phyloP scores from a whole-genome alignment of 169 alveolate genomes.

The Theileria annulata region DNA sequence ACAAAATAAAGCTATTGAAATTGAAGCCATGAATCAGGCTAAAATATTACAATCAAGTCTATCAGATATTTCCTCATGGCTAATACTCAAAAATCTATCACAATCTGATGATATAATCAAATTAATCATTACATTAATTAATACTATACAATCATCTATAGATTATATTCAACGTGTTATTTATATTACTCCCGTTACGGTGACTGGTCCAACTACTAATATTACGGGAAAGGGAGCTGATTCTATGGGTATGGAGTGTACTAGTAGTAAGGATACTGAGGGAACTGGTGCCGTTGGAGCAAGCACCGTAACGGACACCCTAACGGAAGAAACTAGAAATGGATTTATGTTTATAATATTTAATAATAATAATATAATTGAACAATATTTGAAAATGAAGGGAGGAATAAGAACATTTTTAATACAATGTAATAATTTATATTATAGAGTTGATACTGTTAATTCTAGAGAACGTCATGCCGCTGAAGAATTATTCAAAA shows the following conservation, averaged over 20 bases:
- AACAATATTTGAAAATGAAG: background rate
- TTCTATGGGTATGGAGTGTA: no score
- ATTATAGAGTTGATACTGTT: slow-evolving; percentile 54
- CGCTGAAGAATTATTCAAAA: slow-evolving; percentile 56
- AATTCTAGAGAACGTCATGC: slow-evolving; percentile 54
- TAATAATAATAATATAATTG: slow-evolving; percentile 6
- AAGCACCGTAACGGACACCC: background rate
- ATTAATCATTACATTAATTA: slow-evolving; percentile 4
- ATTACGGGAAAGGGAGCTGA: no score
- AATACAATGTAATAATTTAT: slow-evolving; percentile 12
- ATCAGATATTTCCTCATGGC: slow-evolving; percentile 60
- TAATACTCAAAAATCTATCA: slow-evolving; percentile 49
- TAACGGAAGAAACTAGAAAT: slow-evolving; percentile 3
- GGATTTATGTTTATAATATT: slow-evolving; percentile 61
- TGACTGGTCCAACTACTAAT: background rate
- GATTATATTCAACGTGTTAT: slow-evolving; percentile 22
- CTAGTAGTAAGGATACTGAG: background rate
- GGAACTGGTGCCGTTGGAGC: slow-evolving; percentile 28
- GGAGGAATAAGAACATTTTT: slow-evolving; percentile 41
- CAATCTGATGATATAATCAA: slow-evolving; percentile 34
- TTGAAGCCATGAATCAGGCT: slow-evolving; percentile 40
- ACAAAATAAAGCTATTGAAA: slow-evolving; percentile 43
- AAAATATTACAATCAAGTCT: slow-evolving; percentile 42
- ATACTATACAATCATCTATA: no score
- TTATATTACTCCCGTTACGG: slow-evolving; percentile 1